Percentiles rank a stretch among this genome's conserved stretches.
phyloP scores from a whole-genome alignment of 1,284 basidiomycete genomes.

The Porodaedalea pini region DNA sequence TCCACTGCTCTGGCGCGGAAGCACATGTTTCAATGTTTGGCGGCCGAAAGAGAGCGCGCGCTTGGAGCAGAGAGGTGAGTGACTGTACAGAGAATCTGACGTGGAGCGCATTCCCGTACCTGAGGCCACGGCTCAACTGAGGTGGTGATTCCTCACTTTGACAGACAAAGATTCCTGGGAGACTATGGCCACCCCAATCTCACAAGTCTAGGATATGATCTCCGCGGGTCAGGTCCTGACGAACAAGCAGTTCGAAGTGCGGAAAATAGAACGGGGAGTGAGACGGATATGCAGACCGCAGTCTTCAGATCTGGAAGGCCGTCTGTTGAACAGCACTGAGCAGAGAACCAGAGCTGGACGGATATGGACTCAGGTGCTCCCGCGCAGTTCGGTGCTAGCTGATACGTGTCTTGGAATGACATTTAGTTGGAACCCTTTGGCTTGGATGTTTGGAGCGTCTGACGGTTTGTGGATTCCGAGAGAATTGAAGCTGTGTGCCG shows the following conservation, averaged over 20 bases:
- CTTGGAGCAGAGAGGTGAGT: background rate
- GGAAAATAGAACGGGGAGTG: background rate
- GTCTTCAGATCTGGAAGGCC: background rate
- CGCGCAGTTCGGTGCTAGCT: background rate
- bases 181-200: background rate
- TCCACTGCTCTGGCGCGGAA: background rate
- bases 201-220: background rate
- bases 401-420: background rate
- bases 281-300: background rate
- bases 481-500: conserved; percentile 7
- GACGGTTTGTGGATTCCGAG: background rate
- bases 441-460: conserved; percentile 3
- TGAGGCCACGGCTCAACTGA: background rate
- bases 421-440: background rate
- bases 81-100: background rate
- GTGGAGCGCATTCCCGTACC: background rate
- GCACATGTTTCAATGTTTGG: background rate
- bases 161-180: background rate
- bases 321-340: background rate
- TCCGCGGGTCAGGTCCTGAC: background rate
- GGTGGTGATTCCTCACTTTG: background rate
- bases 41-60: background rate
- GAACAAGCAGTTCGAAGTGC: background rate
- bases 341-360: background rate
- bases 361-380: background rate